phyloP scores from a whole-genome alignment of 2,329 filamentous ascomycete species.

The Tolypocladium capitatum region DNA sequence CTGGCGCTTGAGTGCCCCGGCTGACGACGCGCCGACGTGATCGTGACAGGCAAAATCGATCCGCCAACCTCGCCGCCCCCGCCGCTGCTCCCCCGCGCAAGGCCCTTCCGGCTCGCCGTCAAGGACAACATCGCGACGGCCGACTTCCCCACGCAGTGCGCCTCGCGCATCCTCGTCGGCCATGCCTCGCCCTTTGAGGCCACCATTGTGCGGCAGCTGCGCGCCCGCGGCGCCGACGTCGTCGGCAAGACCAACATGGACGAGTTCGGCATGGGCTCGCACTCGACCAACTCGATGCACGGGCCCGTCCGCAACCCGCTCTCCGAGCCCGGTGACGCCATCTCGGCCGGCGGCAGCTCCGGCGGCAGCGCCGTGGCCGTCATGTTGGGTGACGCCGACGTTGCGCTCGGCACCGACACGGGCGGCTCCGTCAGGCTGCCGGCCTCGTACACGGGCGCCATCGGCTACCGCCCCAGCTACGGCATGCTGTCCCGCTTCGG shows the following conservation, averaged over 20 bases:
- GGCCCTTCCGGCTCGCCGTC: constrained; percentile 40
- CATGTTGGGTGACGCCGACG: constrained; percentile 38
- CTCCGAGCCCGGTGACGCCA: constrained; percentile 16
- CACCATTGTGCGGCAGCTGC: constrained; percentile 60
- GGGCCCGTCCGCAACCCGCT: constrained; percentile 48
- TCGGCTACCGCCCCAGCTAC: constrained; percentile 88
- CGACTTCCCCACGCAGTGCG: constrained; percentile 65
- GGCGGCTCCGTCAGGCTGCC: constrained; percentile 80
- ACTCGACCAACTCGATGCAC: constrained; percentile 58
- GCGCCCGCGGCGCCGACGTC: constrained; percentile 46
- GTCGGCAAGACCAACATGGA: constrained; percentile 85
- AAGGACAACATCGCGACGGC: constrained; percentile 67
- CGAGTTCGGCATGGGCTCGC: constrained; percentile 91
- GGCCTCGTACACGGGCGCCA: constrained; percentile 69
- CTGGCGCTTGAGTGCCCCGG: background rate
- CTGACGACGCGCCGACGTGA: background rate
- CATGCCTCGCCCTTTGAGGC: constrained; percentile 71
- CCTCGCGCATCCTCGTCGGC: constrained; percentile 57
- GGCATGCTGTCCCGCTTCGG: constrained; percentile 76
- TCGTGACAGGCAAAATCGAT: background rate
- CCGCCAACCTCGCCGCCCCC: constrained; percentile 4
- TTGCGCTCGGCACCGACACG: constrained; percentile 83
- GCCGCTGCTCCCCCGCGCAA: constrained; percentile 9
- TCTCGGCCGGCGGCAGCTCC: constrained; percentile 78
- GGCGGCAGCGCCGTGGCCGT: constrained; percentile 88